Base-by-base conservation (phyloP, 106 monocot genomes). In the Phalaenopsis equestris region DNA sequence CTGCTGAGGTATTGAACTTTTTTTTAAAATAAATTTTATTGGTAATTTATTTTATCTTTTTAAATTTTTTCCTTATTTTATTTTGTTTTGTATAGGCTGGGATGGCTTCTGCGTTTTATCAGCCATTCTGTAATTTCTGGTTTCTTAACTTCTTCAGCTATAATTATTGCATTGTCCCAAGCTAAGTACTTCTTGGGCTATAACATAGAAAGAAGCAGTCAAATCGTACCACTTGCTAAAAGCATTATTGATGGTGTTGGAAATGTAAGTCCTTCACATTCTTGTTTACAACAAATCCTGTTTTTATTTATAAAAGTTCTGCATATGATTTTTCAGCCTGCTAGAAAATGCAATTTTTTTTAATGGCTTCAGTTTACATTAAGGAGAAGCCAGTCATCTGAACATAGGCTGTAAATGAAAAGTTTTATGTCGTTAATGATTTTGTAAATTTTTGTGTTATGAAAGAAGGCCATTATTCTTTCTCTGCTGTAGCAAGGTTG, bases 101-200 rank as follows among this genome's bases (percentile, higher is more conserved):
- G 95, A 11, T 95, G 95, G 95, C 83, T 95, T 14, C 85, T 95
- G 14, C 90, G 95, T 56, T 95, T 95, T 76, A 86, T 95, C 73
- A 95, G 95, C 79, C 95, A 92, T 56, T 90, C 95, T 73, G 95
- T 95, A 65, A 95, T 95, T 79, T 95, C 95, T 55, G 95, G 95
- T 9, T 95, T 95, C 80, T 92, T 90, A 61, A 92, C 95, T 73
- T 87, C 95, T 79, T 95, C 95, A 24, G 95, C 95, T 41, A 92
- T 95, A 83, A 89, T 92, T 41, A 95, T 95, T 82, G 92, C 84
- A 41, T 81, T 95, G 52, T 95, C 95, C 47, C 95, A 95, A 82
- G 85, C 84, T 52, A 95, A 95, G 79, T 95, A 95, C 58, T 95
- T 95, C 80, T 86, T 95, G 81, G 95, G 92, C 21, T 95, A 95